Percentiles rank a stretch among this genome's conserved stretches.
These are phyloP conservation scores for Boletus albobrunnescens DNA, from an alignment of 1,284 basidiomycete genomes.

Conservation along the genomic window DNA sequence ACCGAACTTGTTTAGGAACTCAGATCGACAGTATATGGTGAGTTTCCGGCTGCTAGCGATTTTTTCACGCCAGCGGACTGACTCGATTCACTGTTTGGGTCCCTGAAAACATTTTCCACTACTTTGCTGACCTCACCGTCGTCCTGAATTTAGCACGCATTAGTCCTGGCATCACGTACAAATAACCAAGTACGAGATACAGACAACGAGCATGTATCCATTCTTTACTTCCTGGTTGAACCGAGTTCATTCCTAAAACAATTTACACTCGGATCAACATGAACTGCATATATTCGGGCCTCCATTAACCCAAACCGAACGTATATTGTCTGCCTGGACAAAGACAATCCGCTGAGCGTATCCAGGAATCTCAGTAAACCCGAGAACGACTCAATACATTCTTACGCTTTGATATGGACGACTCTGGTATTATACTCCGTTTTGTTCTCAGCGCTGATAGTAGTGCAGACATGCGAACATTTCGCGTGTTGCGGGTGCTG, in stretches of 20 bases:
- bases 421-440: constrained; percentile 39
- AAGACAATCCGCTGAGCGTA: background rate
- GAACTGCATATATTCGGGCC: constrained; percentile 20
- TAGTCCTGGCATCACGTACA: constrained; percentile 27
- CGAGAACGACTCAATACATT: background rate
- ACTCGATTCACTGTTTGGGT: background rate
- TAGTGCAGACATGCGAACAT: constrained; percentile 43
- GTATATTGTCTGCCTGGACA: background rate
- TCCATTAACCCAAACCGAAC: constrained; percentile 3
- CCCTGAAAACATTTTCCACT: constrained; percentile 3
- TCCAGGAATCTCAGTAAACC: background rate
- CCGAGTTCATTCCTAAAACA: constrained; percentile 17
- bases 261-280: constrained; percentile 25
- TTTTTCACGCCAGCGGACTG: too few relatives aligned
- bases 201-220: constrained; percentile 14
- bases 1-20: background rate
- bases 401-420: constrained; percentile 17
- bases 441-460: constrained; percentile 38
- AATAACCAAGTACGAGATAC: constrained; percentile 12
- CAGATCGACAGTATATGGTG: background rate
- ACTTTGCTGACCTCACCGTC: constrained; percentile 22
- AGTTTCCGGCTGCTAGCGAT: background rate
- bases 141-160: constrained; percentile 29
- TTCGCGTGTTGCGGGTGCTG: constrained; percentile 39
- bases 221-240: constrained; percentile 17